Conservation (phyloP, 2,329 filamentous ascomycete species). For the Fusarium sp. region DNA sequence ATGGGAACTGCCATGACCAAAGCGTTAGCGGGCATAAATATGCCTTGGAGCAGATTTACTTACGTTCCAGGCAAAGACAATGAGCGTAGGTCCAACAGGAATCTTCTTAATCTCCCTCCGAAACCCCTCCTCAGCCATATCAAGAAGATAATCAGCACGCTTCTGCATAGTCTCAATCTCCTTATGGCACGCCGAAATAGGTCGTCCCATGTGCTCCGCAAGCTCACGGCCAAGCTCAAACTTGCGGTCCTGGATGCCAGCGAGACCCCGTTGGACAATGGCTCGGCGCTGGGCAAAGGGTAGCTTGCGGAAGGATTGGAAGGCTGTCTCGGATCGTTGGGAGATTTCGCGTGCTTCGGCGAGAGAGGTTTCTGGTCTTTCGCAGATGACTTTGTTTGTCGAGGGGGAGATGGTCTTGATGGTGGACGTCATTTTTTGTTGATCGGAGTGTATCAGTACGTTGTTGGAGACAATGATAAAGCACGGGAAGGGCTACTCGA, state of each 20-base stretch:
- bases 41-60: background rate
- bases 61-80: conserved; percentile 96
- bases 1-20: conserved; percentile 78
- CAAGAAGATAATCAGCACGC: conserved; percentile 85
- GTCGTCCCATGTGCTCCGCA: conserved; percentile 91
- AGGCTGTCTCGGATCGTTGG: background rate
- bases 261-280: background rate
- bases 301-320: background rate
- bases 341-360: conserved; percentile 64
- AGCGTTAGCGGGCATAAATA: background rate
- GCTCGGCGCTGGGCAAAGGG: background rate
- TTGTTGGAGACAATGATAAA: background rate
- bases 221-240: background rate
- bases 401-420: conserved; percentile 87
- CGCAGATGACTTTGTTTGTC: conserved; percentile 85
- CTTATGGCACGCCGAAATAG: conserved; percentile 84
- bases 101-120: conserved; percentile 88
- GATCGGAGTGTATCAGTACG: background rate
- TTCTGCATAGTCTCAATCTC: conserved; percentile 88
- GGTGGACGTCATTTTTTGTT: conserved; percentile 66
- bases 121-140: conserved; percentile 88
- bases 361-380: conserved; percentile 77
- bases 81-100: conserved; percentile 85
- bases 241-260: background rate
- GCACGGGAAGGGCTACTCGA: too few relatives aligned